Base-by-base conservation (phyloP, 306 rosid species). In the Quercus cerris region DNA sequence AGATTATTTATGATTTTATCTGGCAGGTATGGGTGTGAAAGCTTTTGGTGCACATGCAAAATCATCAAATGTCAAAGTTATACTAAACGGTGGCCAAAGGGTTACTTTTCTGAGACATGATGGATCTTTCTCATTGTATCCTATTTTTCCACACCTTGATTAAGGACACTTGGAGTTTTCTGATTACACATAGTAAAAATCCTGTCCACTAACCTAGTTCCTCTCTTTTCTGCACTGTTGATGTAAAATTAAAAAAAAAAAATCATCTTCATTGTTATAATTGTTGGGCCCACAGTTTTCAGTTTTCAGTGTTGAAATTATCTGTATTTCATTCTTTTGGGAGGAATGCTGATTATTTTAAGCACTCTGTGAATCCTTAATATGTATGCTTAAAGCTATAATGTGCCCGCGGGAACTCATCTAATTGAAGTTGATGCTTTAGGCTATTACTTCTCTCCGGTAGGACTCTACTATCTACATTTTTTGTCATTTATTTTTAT, bases 81-180 rank as follows among this genome's bases (percentile, higher is more conserved):
- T 95, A 80, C 99, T 95, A 66, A 93, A 95, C 62, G 94, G 97
- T 85, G 99, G 99, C 83, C 94, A 91, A 77, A 93, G 93, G 77
- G 92, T 88, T 88, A 88, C 97, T 78, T 93, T 84, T 84, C 46
- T 95, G 92, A 90, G 97, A 87, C 94, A 93, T 18, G 98, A 95
- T 86, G 99, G 99, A 81, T 91, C 86, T 87, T 95, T 95, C 77
- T 91, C 98, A 79, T 95, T 95, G 99, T 95, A 95, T 93, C 97
- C 99, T 91, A 72, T 70, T 44, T 81, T 78, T 62, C 35, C 35
- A 38, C 61, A 59, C 69, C 81, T 62, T 75, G 57, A 75, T 30
- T 77, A 67, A 14, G 76, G 73, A 75, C 22, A 80, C 23, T 73
- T 7, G 80, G 66, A 74, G 75, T 71, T 59, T 31, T 31, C 19